These are phyloP conservation scores for Inonotus hispidus DNA, from an alignment of 1,284 basidiomycete species.

Conservation along the genomic window DNA sequence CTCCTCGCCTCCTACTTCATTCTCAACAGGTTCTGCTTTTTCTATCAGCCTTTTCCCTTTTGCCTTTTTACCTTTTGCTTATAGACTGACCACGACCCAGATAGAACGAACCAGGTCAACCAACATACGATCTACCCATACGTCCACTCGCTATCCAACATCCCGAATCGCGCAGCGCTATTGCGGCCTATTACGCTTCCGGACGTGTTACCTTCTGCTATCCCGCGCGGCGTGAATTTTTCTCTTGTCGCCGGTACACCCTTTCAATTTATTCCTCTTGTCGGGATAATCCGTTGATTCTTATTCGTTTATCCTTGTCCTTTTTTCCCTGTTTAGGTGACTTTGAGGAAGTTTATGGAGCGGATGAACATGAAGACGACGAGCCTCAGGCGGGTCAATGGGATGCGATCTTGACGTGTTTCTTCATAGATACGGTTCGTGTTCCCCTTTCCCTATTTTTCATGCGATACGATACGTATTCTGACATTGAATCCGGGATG, in stretches of 20 bases:
- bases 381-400: slow-evolving; percentile 73
- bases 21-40: slow-evolving; percentile 59
- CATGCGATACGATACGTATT: neutral
- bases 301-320: too few species aligned
- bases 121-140: slow-evolving; percentile 82
- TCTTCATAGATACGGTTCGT: slow-evolving; percentile 93
- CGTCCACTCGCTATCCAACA: slow-evolving; percentile 86
- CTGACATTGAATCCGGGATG: neutral
- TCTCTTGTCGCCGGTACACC: slow-evolving; percentile 76
- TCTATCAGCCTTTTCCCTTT: neutral
- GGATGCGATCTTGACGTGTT: slow-evolving; percentile 92
- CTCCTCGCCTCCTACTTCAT: slow-evolving; percentile 80
- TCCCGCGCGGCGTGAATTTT: slow-evolving; percentile 63
- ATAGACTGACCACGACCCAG: slow-evolving; percentile 8
- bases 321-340: too few species aligned
- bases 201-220: slow-evolving; percentile 73
- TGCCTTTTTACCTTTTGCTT: neutral
- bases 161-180: slow-evolving; percentile 52
- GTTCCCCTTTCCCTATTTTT: slow-evolving; percentile 1
- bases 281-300: too few species aligned
- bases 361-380: slow-evolving; percentile 39
- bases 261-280: neutral
- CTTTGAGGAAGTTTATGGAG: slow-evolving; percentile 88
- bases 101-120: slow-evolving; percentile 60
- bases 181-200: slow-evolving; percentile 71